A percentile compares a stretch with the other conserved stretches of the same genome.
These are phyloP conservation scores for Wallacemonas sp. DNA, from an alignment of 208 protist species.

Conservation along the genomic window DNA sequence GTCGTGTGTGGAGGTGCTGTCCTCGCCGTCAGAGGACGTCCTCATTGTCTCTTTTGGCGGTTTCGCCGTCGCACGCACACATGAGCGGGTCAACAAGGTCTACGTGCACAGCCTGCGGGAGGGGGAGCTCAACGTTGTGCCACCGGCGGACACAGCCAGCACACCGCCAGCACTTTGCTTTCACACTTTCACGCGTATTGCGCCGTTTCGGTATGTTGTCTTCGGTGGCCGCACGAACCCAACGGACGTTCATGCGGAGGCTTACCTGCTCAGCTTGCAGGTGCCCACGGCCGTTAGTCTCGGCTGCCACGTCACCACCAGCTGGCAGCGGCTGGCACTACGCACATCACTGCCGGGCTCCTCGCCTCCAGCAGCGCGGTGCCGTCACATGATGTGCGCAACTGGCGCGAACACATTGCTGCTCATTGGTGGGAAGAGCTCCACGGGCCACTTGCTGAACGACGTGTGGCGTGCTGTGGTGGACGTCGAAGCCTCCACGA, in stretches of 20 bases:
- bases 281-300: constrained; percentile 20
- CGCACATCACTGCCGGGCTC: neutral
- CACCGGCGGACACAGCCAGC: neutral
- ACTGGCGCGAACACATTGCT: constrained; percentile 21
- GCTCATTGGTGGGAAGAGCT: constrained; percentile 55
- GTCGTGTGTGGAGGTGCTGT: constrained; percentile 32
- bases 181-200: constrained; percentile 65
- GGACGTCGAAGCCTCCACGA: neutral
- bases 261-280: constrained; percentile 49
- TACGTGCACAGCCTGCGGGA: constrained; percentile 65
- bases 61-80: constrained; percentile 47
- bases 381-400: constrained; percentile 39
- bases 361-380: constrained; percentile 24
- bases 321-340: constrained; percentile 15
- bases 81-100: constrained; percentile 66
- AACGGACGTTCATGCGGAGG: constrained; percentile 25
- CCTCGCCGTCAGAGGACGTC: constrained; percentile 11
- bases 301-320: constrained; percentile 12
- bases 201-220: constrained; percentile 53
- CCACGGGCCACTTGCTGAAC: constrained; percentile 11
- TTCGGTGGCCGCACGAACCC: constrained; percentile 85
- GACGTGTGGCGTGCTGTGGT: constrained; percentile 43
- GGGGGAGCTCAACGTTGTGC: constrained; percentile 53
- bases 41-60: constrained; percentile 82
- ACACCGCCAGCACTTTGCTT: constrained; percentile 60